Conservation (phyloP, 169 alveolate genomes). For the Plasmodium berghei region DNA sequence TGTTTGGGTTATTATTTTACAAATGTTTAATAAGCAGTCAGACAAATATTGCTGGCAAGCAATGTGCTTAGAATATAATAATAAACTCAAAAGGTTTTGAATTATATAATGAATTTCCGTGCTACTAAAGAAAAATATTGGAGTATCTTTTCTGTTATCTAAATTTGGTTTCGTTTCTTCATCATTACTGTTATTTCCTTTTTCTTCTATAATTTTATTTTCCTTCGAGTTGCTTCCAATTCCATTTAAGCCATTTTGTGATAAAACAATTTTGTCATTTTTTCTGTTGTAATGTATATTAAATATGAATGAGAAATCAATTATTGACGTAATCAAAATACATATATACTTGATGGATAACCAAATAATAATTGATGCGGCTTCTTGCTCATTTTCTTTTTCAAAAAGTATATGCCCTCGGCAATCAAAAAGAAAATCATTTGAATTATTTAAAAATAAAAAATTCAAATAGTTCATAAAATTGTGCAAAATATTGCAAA, state of each 20-base stretch:
- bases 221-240: background rate
- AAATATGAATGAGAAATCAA: constrained; percentile 60
- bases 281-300: background rate
- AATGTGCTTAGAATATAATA: constrained; percentile 60
- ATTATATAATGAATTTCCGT: constrained; percentile 67
- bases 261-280: background rate
- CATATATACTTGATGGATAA: constrained; percentile 72
- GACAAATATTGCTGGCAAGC: constrained; percentile 76
- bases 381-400: constrained; percentile 61
- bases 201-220: background rate
- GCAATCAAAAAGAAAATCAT: constrained; percentile 66
- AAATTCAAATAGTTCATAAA: constrained; percentile 53
- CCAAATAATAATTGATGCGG: constrained; percentile 67
- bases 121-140: constrained; percentile 40
- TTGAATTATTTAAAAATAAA: constrained; percentile 58
- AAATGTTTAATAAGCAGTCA: constrained; percentile 56
- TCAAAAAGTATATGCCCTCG: constrained; percentile 74
- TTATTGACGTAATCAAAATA: constrained; percentile 59
- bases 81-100: constrained; percentile 66
- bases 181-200: background rate
- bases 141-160: background rate
- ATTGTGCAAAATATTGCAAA: constrained; percentile 60
- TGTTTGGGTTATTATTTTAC: constrained; percentile 59
- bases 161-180: background rate
- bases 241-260: background rate